Evolutionary conservation across 1,284 basidiomycete genomes (phyloP), one percentile per base, ranked within the genome.

Genomic region (Pyrrhoderma lamaoense): DNA sequence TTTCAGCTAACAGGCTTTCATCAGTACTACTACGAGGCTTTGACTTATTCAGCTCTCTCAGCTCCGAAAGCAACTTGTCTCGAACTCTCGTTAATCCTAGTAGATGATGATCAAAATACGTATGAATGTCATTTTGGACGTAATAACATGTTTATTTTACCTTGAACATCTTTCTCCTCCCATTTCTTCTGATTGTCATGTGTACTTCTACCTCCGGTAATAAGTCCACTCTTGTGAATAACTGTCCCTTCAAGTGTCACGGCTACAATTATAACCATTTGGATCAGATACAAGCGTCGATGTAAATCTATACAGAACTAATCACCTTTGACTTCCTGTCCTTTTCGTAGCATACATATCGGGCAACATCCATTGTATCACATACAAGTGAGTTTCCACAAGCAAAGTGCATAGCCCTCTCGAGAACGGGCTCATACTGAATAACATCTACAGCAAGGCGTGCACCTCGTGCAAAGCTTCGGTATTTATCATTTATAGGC

Each of bases 201-300:
- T 0, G 82, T 79, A 56, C 89, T 91, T 31, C 82, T 75, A 40
- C 96, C 96, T 70, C 96, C 96, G 34, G 96, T 99, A 64, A 99
- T 99, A 43, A 96, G 71, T 60, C 96, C 96, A 59, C 89, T 93
- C 73, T 95, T 96, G 68, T 99, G 96, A 49, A 99, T 97, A 52
- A 99, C 75, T 0, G 94, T 98, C 0, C 96, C 96, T 45, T 99
- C 94, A 38, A 99, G 74, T 0, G 96, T 95, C 8, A 99, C 95
- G 54, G 94, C 94, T 96, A 58, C 19, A 11, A 31, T 7, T 47
- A n/a, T 18, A 14, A 22, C 5, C 7, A 31, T 5, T 7, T n/a
- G 39, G 16, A 45, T 43, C 43, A 45, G 43, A 31, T 16, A 49
- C 34, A 21, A 51, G 37, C 34, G 52, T 22, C 13, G 46, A 27